Percentiles rank a stretch among this genome's conserved stretches.
Conservation (phyloP, 2,329 filamentous ascomycete species). For the Botrytis byssoidea region DNA sequence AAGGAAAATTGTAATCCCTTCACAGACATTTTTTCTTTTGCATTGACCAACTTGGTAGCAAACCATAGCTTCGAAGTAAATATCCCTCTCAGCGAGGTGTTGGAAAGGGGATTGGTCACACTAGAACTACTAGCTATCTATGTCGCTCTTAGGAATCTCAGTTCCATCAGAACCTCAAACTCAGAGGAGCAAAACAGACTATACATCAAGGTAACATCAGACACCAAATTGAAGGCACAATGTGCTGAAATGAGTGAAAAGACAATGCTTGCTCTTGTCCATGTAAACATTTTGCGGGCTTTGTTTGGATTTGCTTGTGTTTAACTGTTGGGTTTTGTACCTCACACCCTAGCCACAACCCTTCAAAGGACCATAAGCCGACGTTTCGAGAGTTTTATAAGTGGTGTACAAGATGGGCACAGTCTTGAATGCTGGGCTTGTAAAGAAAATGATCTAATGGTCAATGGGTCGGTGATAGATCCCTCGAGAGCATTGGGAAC, state of each 20-base stretch:
- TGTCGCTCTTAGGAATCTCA: neutral
- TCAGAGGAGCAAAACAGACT: too few relatives aligned
- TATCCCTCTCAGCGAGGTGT: neutral
- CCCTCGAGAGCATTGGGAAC: neutral
- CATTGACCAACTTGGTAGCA: too few relatives aligned
- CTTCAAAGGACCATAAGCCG: neutral
- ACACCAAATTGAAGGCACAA: neutral
- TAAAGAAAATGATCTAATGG: neutral
- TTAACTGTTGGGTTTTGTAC: neutral
- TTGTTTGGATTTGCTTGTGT: neutral
- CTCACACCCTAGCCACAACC: rapidly evolving
- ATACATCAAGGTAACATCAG: neutral
- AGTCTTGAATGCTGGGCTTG: neutral
- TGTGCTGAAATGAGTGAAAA: neutral
- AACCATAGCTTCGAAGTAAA: neutral
- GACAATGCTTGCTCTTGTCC: neutral
- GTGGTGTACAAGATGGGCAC: too few relatives aligned
- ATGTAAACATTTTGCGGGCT: neutral
- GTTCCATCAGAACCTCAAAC: too few relatives aligned
- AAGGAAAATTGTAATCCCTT: neutral
- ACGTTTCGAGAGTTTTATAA: neutral
- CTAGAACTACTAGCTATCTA: neutral
- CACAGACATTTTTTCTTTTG: neutral
- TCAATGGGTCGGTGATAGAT: neutral
- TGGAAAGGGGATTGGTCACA: neutral